These are phyloP conservation scores for Fusarium papillatum DNA, from an alignment of 2,329 filamentous ascomycete genomes.

Conservation along the genomic window DNA sequence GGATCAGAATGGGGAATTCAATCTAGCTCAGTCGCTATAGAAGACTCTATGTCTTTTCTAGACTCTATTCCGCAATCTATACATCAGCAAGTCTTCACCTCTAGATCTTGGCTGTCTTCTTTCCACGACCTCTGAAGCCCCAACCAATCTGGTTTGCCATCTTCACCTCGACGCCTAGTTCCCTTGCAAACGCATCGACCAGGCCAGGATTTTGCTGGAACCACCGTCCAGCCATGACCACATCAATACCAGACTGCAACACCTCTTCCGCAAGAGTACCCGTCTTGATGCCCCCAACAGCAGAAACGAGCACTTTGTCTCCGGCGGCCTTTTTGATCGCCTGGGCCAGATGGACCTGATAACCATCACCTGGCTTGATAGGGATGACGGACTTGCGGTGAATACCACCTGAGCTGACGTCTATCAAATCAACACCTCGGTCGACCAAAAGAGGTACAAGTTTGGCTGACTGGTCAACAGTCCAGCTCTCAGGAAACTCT, in stretches of 20 bases:
- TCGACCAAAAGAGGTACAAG: constrained; percentile 75
- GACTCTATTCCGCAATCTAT: background rate
- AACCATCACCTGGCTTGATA: constrained; percentile 59
- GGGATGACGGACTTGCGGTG: constrained; percentile 70
- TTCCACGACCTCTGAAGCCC: constrained; percentile 59
- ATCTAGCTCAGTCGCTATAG: background rate
- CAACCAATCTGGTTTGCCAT: constrained; percentile 67
- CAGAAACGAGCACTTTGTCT: constrained; percentile 62
- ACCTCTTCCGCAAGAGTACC: constrained; percentile 61
- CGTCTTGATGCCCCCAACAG: constrained; percentile 62
- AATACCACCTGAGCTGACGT: constrained; percentile 77
- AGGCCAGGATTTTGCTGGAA: constrained; percentile 72
- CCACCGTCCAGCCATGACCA: constrained; percentile 61
- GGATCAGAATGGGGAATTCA: rapidly evolving
- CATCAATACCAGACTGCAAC: constrained; percentile 61
- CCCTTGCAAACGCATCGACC: constrained; percentile 66
- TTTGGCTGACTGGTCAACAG: constrained; percentile 70
- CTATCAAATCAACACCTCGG: constrained; percentile 79
- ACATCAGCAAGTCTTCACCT: background rate
- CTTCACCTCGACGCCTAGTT: constrained; percentile 60
- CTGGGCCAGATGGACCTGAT: constrained; percentile 79
- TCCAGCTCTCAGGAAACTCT: constrained; percentile 72
- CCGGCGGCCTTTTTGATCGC: constrained; percentile 79
- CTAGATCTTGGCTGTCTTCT: background rate
- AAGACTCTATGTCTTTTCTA: background rate